A percentile compares a stretch with the other conserved stretches of the same genome.
phyloP scores from a whole-genome alignment of 148 eudicot species.

The Silene latifolia region DNA sequence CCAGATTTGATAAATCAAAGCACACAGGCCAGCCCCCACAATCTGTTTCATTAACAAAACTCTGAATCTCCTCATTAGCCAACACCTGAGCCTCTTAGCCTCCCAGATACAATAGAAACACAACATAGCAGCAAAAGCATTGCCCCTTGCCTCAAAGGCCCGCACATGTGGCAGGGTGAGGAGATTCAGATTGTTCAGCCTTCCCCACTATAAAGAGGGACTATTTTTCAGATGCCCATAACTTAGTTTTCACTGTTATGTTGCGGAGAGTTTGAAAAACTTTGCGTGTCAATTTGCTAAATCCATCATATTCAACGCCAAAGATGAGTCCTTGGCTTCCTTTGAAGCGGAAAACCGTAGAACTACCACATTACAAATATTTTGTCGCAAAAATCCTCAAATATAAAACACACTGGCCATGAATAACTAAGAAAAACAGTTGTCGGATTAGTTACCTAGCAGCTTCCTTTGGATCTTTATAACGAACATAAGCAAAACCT shows the following conservation, averaged over 20 bases:
- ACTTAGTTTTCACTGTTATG: neutral
- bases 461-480: conserved; percentile 68
- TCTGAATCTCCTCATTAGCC: too few species aligned
- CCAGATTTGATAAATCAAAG: too few species aligned
- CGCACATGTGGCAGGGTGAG: too few species aligned
- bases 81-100: neutral
- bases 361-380: too few species aligned
- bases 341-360: neutral
- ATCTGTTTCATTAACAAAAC: too few species aligned
- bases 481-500: conserved; percentile 72
- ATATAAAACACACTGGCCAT: neutral
- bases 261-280: neutral
- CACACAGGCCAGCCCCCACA: too few species aligned
- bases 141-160: neutral
- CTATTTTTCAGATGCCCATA: neutral
- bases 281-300: neutral
- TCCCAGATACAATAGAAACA: neutral
- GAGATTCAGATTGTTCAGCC: neutral
- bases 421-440: neutral
- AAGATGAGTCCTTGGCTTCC: neutral
- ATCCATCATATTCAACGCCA: neutral
- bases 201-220: neutral
- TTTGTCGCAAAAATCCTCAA: neutral
- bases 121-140: neutral
- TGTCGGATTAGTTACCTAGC: conserved; percentile 44